phyloP scores from a whole-genome alignment of 164 flowering plant genomes.

The Sedum album region DNA sequence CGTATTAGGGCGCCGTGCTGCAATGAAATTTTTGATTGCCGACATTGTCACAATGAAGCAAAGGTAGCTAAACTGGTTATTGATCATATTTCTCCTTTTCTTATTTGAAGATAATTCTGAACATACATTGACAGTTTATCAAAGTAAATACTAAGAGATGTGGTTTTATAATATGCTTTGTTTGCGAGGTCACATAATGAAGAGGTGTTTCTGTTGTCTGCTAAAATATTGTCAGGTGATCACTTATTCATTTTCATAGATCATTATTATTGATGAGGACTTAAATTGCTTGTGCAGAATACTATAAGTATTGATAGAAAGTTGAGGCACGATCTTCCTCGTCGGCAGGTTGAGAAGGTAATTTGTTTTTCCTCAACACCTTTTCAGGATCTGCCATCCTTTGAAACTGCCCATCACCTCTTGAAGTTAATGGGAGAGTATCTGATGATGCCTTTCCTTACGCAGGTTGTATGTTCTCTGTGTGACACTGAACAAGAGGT shows the following conservation, averaged over 20 bases:
- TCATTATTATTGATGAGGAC: neutral
- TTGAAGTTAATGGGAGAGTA: neutral
- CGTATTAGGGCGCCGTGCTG: constrained; percentile 87
- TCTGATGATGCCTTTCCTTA: neutral
- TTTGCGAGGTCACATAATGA: neutral
- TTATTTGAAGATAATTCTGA: neutral
- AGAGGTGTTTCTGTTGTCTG: neutral
- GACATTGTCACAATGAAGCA: constrained; percentile 80
- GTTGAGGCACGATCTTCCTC: constrained; percentile 71
- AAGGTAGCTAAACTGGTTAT: constrained; percentile 31
- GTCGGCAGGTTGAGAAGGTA: constrained; percentile 72
- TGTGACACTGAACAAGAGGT: constrained; percentile 91
- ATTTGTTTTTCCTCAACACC: neutral
- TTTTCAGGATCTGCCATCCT: neutral
- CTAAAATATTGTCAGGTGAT: too few species aligned
- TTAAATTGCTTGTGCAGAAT: constrained; percentile 38
- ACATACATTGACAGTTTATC: neutral
- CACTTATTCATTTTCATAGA: neutral
- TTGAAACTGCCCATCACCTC: neutral
- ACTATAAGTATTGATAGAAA: constrained; percentile 40
- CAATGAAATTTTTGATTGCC: constrained; percentile 79
- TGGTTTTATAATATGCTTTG: neutral
- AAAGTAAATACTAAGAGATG: neutral
- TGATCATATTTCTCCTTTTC: neutral
- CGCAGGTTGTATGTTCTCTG: constrained; percentile 78